Evolutionary conservation across 2,329 filamentous ascomycete genomes (phyloP).

Genomic region (Mollisia scopiformis): DNA sequence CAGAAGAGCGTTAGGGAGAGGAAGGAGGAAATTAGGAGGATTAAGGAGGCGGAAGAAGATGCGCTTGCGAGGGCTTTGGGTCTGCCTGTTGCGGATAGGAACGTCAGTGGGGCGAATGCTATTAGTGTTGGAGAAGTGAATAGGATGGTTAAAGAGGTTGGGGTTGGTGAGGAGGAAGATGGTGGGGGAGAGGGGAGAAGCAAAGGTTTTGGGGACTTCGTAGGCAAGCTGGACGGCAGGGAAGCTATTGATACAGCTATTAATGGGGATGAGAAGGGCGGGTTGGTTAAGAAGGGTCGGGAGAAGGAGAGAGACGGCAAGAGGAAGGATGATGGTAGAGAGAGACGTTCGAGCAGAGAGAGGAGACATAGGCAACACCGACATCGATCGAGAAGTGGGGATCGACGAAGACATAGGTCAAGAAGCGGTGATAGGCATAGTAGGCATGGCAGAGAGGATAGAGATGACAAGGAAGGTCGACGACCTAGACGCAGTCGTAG

Average conservation of each 20-base stretch:
- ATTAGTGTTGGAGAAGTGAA: slow-evolving; percentile 66
- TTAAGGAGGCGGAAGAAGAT: slow-evolving; percentile 93
- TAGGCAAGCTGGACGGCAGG: slow-evolving; percentile 29
- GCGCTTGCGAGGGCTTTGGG: slow-evolving; percentile 84
- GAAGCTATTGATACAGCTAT: slow-evolving; percentile 15
- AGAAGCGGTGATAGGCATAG: slow-evolving; percentile 31
- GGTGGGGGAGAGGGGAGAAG: slow-evolving; percentile 32
- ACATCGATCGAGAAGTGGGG: slow-evolving; percentile 35
- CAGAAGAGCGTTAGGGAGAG: slow-evolving; percentile 63
- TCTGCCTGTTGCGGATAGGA: slow-evolving; percentile 66
- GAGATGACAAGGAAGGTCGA: slow-evolving; percentile 27
- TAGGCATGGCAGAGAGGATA: slow-evolving; percentile 26
- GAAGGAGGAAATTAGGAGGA: slow-evolving; percentile 75
- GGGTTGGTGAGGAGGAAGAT: slow-evolving; percentile 41
- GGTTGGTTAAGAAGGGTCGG: slow-evolving; percentile 17
- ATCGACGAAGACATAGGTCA: slow-evolving; percentile 29
- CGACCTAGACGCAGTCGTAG: slow-evolving; percentile 34
- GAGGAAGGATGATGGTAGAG: slow-evolving; percentile 31
- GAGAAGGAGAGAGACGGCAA: slow-evolving; percentile 12
- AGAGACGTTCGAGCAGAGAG: slow-evolving; percentile 31
- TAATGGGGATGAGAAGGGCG: slow-evolving; percentile 23
- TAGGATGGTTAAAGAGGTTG: slow-evolving; percentile 52
- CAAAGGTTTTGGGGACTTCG: slow-evolving; percentile 36
- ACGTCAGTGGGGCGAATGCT: slow-evolving; percentile 65
- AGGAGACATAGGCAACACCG: slow-evolving; percentile 35